Conservation (phyloP, 352 stramenopile genomes). For the Globisporangium nunn region DNA sequence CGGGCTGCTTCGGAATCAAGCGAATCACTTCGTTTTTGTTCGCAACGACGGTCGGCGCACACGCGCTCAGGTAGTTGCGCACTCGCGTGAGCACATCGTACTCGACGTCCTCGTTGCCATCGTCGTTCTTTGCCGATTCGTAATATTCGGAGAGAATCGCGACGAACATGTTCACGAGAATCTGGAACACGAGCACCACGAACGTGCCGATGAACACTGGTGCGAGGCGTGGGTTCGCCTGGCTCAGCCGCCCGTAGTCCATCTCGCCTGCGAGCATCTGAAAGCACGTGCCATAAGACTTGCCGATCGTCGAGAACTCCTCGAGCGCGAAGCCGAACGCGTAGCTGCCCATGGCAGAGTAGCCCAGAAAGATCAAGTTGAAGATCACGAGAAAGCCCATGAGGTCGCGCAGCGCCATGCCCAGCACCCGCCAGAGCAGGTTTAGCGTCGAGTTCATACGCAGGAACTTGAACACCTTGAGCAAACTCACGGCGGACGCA, state of each 20-base stretch:
- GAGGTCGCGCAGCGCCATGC: constrained; percentile 78
- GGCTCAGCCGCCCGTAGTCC: constrained; percentile 65
- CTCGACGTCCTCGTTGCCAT: constrained; percentile 64
- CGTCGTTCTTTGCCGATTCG: constrained; percentile 76
- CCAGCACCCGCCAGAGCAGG: constrained; percentile 75
- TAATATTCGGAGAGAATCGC: constrained; percentile 87
- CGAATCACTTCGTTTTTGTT: constrained; percentile 75
- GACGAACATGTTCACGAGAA: constrained; percentile 88
- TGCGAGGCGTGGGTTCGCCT: constrained; percentile 75
- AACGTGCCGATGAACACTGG: constrained; percentile 83
- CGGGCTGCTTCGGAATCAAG: constrained; percentile 60
- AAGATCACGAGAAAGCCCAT: constrained; percentile 89
- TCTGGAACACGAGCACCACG: constrained; percentile 82
- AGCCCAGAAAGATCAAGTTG: constrained; percentile 82
- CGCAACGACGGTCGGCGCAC: constrained; percentile 69
- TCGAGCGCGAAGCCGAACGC: constrained; percentile 78
- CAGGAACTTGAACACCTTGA: constrained; percentile 88
- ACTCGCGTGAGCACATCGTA: constrained; percentile 83
- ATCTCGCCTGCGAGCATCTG: constrained; percentile 84
- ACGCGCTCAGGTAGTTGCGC: constrained; percentile 67
- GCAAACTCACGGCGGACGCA: constrained; percentile 66
- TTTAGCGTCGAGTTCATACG: constrained; percentile 88
- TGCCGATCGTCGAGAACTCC: constrained; percentile 79
- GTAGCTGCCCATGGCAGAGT: constrained; percentile 80
- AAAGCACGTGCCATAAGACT: constrained; percentile 81